Evolutionary conservation across 306 rosid species (phyloP).

Genomic region (Geum urbanum): DNA sequence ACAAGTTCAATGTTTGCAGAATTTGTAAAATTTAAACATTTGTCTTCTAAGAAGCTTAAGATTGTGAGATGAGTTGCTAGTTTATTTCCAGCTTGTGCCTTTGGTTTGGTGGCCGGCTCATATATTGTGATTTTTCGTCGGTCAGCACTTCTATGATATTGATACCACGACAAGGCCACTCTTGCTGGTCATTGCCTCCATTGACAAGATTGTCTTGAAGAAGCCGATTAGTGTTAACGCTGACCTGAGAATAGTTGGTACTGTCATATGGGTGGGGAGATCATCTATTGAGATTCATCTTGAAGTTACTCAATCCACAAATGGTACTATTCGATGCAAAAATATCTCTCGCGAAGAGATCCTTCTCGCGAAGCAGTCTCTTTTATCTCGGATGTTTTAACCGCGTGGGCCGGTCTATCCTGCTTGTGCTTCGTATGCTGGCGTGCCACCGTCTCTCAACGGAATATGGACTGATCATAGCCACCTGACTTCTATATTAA

Average conservation of each 20-base stretch:
- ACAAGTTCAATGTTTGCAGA: conserved; percentile 21
- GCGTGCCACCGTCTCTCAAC: too few species aligned
- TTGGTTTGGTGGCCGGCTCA: neutral
- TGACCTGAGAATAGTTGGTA: conserved; percentile 80
- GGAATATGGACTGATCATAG: too few species aligned
- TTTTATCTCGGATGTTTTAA: too few species aligned
- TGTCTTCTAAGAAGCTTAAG: neutral
- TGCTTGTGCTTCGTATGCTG: too few species aligned
- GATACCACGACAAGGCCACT: conserved; percentile 82
- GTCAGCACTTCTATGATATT: conserved; percentile 82
- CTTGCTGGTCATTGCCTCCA: conserved; percentile 85
- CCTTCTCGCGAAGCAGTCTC: too few species aligned
- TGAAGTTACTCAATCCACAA: conserved; percentile 55
- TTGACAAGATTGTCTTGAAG: conserved; percentile 84
- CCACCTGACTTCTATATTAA: too few species aligned
- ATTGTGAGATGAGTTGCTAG: conserved; percentile 9
- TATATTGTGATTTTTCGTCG: conserved; percentile 18
- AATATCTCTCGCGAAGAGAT: too few species aligned
- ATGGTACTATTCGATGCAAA: too few species aligned
- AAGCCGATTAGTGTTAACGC: conserved; percentile 74
- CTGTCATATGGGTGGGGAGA: conserved; percentile 91
- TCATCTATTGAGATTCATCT: conserved; percentile 91
- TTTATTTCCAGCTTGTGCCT: neutral
- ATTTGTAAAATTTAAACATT: neutral
- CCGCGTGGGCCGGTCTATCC: too few species aligned